Base-by-base conservation (phyloP, 208 protist genomes). In the Leishmania aethiopica region DNA sequence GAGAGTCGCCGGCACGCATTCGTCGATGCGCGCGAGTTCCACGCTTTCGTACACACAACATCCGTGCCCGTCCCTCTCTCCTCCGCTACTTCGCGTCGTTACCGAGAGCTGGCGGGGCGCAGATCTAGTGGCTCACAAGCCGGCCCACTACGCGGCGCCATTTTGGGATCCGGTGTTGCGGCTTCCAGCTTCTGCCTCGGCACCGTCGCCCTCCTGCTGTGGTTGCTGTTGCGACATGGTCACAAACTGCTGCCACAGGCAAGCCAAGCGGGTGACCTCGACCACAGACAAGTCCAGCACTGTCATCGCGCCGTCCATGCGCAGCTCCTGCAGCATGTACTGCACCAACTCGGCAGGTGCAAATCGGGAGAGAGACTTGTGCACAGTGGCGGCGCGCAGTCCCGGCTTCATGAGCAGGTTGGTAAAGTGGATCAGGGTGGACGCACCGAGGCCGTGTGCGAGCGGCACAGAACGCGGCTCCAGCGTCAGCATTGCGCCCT, bases 261-360 rank as follows among this genome's bases (percentile, higher is more conserved):
- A 80, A n/a, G 94, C 91, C 66, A 96, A 72, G 74, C 72, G 81
- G 25, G 85, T 90, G n/a, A 97, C 75, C 82, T 97, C 92, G 40
- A 91, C 86, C 55, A 92, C 89, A 13, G 87, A 87, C 17, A 97
- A 73, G 64, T 97, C 92, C 57, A 96, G 84, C 71, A 97, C 94
- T 28, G 88, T 90, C 76, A 97, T 80, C 42, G 91, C 90, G 19
- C 93, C 95, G 73, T 98, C 95, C 70, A 97, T 85, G n/a, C 92
- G 87, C 75, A 91, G 32, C 79, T 97, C 92, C 80, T 96, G 95
- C 76, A 96, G 77, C 79, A 98, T 91, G 80, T 96, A 96, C 80
- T 95, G 90, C 72, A 90, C 93, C 67, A 98, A 89, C 82, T 95
- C 92, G 3, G 82, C 77, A 28, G 95, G 95, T 28, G 95, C 79